These are phyloP conservation scores for Acer negundo DNA, from an alignment of 345 rosid species.

Conservation along the genomic window DNA sequence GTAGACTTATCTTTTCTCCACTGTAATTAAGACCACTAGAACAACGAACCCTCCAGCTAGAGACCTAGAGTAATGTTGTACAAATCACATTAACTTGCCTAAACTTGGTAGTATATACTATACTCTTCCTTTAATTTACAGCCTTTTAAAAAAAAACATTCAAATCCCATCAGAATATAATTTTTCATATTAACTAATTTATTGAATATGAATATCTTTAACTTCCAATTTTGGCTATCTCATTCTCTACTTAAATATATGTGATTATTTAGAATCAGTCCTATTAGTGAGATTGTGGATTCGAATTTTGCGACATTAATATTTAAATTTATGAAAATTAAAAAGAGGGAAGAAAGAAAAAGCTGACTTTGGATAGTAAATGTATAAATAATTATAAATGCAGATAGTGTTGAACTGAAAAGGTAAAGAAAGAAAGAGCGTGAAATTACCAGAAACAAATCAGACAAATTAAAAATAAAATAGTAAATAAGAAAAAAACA, in stretches of 20 bases:
- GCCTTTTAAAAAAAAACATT: not conserved
- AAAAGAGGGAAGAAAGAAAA: too few species aligned
- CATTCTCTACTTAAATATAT: too few species aligned
- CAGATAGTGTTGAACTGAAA: not conserved
- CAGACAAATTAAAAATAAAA: conserved; percentile 10
- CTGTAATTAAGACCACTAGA: not conserved
- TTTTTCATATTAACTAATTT: too few species aligned
- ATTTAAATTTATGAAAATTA: too few species aligned
- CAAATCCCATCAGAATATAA: not conserved
- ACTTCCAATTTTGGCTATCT: too few species aligned
- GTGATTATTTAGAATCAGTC: too few species aligned
- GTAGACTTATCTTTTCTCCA: not conserved
- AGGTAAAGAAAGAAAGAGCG: not conserved
- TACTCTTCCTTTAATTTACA: not conserved
- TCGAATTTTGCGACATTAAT: too few species aligned
- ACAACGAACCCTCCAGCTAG: not conserved
- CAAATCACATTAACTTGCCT: not conserved
- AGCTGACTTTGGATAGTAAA: too few species aligned
- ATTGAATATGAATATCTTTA: too few species aligned
- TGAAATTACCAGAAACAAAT: conserved; percentile 45
- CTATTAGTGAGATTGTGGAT: too few species aligned
- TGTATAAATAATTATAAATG: too few species aligned
- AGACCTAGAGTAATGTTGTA: not conserved
- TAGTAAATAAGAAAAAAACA: not conserved
- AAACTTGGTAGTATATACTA: too few species aligned